Conservation (phyloP, 345 rosid genomes). For the Hypericum androsaemum region DNA sequence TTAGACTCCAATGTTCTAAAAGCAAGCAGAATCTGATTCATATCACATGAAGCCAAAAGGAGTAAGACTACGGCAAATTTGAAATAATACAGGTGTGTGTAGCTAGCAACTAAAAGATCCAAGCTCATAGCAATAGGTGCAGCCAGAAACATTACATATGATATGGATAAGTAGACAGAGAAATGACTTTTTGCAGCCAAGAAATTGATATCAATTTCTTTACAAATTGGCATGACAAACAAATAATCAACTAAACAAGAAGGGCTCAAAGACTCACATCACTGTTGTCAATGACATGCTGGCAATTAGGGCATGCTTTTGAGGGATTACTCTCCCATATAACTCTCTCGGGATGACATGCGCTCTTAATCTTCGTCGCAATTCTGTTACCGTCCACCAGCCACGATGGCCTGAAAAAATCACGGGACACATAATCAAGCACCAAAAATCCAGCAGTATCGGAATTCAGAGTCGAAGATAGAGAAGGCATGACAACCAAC, state of each 20-base stretch:
- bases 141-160: too few species aligned
- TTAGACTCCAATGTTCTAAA: too few species aligned
- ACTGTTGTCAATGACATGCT: constrained; percentile 63
- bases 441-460: neutral
- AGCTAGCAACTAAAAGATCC: too few species aligned
- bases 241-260: neutral
- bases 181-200: too few species aligned
- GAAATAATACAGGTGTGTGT: too few species aligned
- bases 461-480: too few species aligned
- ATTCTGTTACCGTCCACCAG: constrained; percentile 68
- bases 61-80: too few species aligned
- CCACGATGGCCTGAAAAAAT: constrained; percentile 63
- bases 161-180: too few species aligned
- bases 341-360: constrained; percentile 40
- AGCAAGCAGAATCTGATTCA: too few species aligned
- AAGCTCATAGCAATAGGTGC: too few species aligned
- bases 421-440: constrained; percentile 2
- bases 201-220: neutral
- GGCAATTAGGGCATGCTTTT: constrained; percentile 75
- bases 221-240: neutral
- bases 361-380: constrained; percentile 84
- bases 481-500: too few species aligned
- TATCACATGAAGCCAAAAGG: too few species aligned
- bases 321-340: constrained; percentile 77
- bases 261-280: constrained; percentile 43